Conservation (phyloP, 2,329 filamentous ascomycete genomes). For the Nothomitra cinnamomea region DNA sequence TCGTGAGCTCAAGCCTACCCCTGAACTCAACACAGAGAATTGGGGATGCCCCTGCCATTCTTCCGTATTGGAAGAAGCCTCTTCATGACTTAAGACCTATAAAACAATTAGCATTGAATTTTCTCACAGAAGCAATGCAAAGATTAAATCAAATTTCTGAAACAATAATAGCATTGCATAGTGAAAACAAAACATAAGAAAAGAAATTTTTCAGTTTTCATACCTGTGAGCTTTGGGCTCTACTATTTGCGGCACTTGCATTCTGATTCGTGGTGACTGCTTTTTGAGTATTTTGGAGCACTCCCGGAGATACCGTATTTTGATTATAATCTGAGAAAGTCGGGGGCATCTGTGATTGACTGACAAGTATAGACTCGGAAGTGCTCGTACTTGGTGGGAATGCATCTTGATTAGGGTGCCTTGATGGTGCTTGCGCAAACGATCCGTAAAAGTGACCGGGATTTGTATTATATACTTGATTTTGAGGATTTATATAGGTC, state of each 20-base stretch:
- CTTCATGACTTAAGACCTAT: neutral
- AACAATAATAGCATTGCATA: no score
- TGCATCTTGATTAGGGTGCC: neutral
- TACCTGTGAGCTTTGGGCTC: neutral
- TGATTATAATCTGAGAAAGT: neutral
- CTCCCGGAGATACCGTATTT: neutral
- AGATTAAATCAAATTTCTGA: no score
- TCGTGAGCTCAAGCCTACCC: neutral
- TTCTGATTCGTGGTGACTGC: neutral
- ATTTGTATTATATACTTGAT: neutral
- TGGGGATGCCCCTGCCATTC: neutral
- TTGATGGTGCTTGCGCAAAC: neutral
- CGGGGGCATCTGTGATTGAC: neutral
- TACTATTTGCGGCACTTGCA: neutral
- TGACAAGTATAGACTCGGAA: neutral
- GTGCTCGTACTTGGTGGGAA: neutral
- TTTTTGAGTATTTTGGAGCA: neutral
- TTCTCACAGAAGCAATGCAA: no score
- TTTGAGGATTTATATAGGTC: neutral
- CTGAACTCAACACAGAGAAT: no score
- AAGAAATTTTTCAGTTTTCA: no score
- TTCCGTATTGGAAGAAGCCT: neutral
- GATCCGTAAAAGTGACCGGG: neutral
- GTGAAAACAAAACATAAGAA: no score
- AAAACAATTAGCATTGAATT: no score